These are phyloP conservation scores for Termitomyces sp. DNA, from an alignment of 768 basidiomycete species.

Conservation along the genomic window DNA sequence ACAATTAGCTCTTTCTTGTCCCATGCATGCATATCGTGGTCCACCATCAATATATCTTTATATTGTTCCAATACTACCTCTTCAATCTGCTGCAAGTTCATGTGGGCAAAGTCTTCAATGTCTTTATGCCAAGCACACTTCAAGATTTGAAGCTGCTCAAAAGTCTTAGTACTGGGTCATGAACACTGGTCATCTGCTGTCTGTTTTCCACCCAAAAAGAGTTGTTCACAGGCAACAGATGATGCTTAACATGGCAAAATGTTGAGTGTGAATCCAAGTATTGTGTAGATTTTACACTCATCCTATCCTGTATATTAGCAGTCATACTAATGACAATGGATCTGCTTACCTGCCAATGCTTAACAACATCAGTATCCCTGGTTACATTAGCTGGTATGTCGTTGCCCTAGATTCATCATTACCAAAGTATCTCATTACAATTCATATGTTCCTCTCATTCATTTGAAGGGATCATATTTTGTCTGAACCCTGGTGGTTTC, in stretches of 20 bases:
- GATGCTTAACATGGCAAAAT: conserved; percentile 16
- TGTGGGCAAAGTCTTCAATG: background rate
- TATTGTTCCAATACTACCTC: background rate
- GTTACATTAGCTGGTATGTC: too few relatives aligned
- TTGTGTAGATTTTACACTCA: conserved; percentile 14
- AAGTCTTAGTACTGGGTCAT: background rate
- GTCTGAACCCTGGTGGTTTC: too few relatives aligned
- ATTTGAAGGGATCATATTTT: too few relatives aligned
- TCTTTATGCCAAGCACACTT: conserved; percentile 2
- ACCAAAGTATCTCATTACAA: too few relatives aligned
- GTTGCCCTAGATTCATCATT: too few relatives aligned
- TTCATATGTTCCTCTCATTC: too few relatives aligned
- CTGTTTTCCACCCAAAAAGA: too few relatives aligned
- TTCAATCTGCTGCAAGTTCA: background rate
- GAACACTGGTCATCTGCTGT: conserved; percentile 2
- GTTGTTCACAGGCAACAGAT: conserved; percentile 18
- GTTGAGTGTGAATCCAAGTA: conserved; percentile 12
- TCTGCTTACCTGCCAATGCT: too few relatives aligned
- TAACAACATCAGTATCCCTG: too few relatives aligned
- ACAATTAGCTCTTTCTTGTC: background rate
- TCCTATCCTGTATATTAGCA: too few relatives aligned
- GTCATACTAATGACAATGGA: too few relatives aligned
- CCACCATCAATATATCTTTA: background rate
- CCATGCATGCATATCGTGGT: too few relatives aligned
- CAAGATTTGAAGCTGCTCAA: conserved; percentile 8